Evolutionary conservation across 805 yeast genomes (phyloP), one percentile per base, ranked within the genome.

Genomic region (Candida alai): DNA sequence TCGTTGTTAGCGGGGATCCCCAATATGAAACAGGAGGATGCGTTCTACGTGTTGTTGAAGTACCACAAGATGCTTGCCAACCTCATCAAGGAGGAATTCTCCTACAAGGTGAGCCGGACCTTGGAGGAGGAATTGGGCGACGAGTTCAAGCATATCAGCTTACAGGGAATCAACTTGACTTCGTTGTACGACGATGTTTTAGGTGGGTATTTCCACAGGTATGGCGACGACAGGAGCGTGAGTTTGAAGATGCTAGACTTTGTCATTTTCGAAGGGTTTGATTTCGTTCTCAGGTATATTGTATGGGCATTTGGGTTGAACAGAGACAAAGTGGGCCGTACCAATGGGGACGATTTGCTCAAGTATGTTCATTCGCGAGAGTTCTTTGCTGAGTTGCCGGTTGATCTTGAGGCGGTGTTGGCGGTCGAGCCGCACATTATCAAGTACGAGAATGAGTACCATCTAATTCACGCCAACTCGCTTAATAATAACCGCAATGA

Each of bases 211-310:
- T 53, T 57, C 17, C 22, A 28, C 12, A 37, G 39, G 2, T 35
- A 42, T n/a, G 40, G 50, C 16, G 27, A 30, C 24, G 31, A 36
- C 11, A 14, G 19, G 3, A 29, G 18, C 13, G 19, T 30, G 3
- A 33, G 37, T 22, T 31, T 41, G 19, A 44, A 28, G 28, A 35
- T 62, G 4, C 39, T 65, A 19, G 73, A 67, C 38, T 53, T 64
- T 24, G 44, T 65, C 9, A 50, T 65, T 19, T 51, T 67, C 32
- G 68, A 66, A 43, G 73, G 73, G 5, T 54, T 59, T 34, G 65
- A 60, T 36, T 58, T 56, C 36, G 36, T 66, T 6, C 37, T 54
- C 6, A 48, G 67, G 18, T 33, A 63, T 5, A 38, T 58, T 7
- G 50, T 56, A 3, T 53, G 52, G 28, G 28, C 49, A 3, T 55